These are phyloP conservation scores for Hibiscus trionum DNA, from an alignment of 345 rosid species.

Conservation along the genomic window DNA sequence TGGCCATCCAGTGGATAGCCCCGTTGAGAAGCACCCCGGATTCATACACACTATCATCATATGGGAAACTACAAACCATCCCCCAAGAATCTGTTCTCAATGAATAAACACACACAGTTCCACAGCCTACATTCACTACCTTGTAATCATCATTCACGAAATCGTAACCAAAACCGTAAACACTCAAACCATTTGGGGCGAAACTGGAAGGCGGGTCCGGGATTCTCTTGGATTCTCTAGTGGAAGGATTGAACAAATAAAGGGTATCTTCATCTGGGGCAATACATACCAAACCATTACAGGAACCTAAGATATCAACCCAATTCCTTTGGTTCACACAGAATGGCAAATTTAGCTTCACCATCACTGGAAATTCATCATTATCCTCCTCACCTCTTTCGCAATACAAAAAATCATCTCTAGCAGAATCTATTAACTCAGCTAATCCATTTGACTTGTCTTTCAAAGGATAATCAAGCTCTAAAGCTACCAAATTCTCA, in stretches of 20 bases:
- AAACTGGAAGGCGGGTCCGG: constrained; percentile 1
- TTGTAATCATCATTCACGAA: constrained; percentile 28
- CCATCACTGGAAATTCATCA: constrained; percentile 25
- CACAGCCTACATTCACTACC: constrained; percentile 20
- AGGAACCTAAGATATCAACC: constrained; percentile 32
- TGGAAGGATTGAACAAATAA: constrained; percentile 41
- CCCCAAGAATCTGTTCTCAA: constrained; percentile 28
- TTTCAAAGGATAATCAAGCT: constrained; percentile 20
- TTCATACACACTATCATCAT: constrained; percentile 16
- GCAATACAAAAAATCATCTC: constrained; percentile 10
- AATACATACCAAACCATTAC: constrained; percentile 39
- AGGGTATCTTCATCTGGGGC: constrained; percentile 23
- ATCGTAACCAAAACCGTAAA: constrained; percentile 35
- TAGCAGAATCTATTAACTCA: constrained; percentile 13
- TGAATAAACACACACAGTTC: constrained; percentile 27
- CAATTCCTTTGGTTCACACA: constrained; percentile 9
- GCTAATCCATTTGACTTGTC: constrained; percentile 5
- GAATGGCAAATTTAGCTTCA: constrained; percentile 13
- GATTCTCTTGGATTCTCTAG: constrained; percentile 34
- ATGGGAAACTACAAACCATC: constrained; percentile 15
- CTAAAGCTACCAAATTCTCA: constrained; percentile 17
- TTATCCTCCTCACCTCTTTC: constrained; percentile 16
- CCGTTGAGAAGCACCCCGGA: constrained; percentile 29
- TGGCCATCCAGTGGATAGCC: constrained; percentile 32
- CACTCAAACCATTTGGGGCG: neutral